Percentiles rank a stretch among this genome's conserved stretches.
Conservation (phyloP, 2,329 filamentous ascomycete genomes). For the Cordyceps tenuipes region DNA sequence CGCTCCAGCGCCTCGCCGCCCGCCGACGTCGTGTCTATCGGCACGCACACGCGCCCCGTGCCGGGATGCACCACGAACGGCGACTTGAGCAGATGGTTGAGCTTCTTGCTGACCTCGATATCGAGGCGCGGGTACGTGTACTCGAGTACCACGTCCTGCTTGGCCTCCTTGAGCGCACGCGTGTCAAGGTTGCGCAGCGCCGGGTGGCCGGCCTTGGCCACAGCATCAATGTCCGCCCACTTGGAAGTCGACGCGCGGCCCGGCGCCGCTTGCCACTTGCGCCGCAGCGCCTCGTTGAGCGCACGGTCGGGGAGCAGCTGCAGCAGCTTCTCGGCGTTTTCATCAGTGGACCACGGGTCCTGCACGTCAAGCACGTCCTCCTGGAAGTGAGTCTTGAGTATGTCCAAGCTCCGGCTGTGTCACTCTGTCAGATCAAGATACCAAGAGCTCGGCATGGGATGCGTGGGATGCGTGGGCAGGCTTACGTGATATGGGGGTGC, state of each 20-base stretch:
- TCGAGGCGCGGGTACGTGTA: conserved; percentile 97
- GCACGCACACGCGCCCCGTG: conserved; percentile 89
- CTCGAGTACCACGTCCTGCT: conserved; percentile 92
- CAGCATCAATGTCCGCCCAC: conserved; percentile 86
- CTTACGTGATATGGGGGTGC: conserved; percentile 76
- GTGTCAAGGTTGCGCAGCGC: conserved; percentile 57
- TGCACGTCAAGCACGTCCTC: conserved; percentile 73
- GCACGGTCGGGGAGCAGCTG: conserved; percentile 73
- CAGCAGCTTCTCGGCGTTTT: conserved; percentile 69
- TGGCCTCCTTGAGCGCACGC: conserved; percentile 71
- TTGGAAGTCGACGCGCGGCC: conserved; percentile 69
- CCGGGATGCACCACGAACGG: conserved; percentile 95
- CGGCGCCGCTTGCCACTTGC: conserved; percentile 85
- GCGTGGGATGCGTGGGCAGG: conserved; percentile 13
- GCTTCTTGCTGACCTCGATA: conserved; percentile 93
- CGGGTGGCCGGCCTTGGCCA: conserved; percentile 70
- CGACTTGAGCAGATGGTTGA: conserved; percentile 95
- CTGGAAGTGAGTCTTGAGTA: conserved; percentile 78
- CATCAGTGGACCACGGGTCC: conserved; percentile 69
- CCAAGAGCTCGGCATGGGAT: not conserved
- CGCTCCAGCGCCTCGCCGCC: conserved; percentile 50
- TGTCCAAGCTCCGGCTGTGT: conserved; percentile 67
- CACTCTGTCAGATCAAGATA: not conserved
- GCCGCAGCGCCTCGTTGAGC: conserved; percentile 69
- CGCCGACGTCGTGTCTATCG: conserved; percentile 60